phyloP scores from a whole-genome alignment of 1,139 yeast species.

The Pichia sp. region DNA sequence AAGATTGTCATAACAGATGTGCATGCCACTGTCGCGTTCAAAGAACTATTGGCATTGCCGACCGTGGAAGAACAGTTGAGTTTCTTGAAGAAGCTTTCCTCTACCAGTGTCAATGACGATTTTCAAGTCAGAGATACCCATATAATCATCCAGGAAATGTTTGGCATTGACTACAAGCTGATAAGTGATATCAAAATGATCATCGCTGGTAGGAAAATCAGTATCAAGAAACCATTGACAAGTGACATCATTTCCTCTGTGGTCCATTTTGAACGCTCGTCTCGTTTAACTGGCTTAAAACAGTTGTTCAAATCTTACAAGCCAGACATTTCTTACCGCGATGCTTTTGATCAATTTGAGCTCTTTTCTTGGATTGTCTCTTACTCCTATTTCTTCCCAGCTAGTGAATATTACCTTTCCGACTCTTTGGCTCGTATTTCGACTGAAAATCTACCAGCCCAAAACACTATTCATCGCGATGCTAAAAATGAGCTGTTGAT shows the following conservation, averaged over 20 bases:
- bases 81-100: neutral
- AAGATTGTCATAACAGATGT: conserved; percentile 38
- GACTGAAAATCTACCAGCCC: conserved; percentile 8
- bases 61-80: conserved; percentile 9
- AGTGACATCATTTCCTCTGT: conserved; percentile 23
- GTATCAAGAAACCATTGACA: conserved; percentile 10
- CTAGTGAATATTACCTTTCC: conserved; percentile 30
- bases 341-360: conserved; percentile 47
- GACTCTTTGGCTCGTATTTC: conserved; percentile 37
- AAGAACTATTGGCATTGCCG: conserved; percentile 5
- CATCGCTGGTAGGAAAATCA: conserved; percentile 29
- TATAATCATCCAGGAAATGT: conserved; percentile 5
- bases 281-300: conserved; percentile 27
- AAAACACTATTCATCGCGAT: conserved; percentile 5
- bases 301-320: conserved; percentile 10
- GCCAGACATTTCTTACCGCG: conserved; percentile 21
- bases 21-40: conserved; percentile 15
- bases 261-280: conserved; percentile 26
- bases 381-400: conserved; percentile 44
- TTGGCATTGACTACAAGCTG: conserved; percentile 13
- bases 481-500: conserved; percentile 35
- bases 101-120: conserved; percentile 7
- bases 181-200: conserved; percentile 17
- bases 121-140: conserved; percentile 8
- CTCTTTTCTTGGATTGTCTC: conserved; percentile 41